Conservation (phyloP, 176 grass and related monocot species). For the Oropetium thomaeum region DNA sequence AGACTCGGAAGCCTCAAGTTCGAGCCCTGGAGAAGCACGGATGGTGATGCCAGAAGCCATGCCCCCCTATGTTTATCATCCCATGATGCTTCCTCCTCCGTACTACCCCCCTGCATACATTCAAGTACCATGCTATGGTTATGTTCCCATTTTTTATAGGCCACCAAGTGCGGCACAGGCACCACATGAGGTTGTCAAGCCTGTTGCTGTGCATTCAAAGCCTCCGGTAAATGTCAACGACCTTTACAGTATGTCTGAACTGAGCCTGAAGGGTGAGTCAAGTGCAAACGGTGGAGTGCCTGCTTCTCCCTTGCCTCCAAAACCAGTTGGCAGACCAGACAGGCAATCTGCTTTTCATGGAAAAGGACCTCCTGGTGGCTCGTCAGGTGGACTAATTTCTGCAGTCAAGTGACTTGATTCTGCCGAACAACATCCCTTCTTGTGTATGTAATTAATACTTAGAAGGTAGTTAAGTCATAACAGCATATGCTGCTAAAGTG, state of each 20-base stretch:
- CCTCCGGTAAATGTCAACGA: constrained; percentile 41
- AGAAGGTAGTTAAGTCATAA: constrained; percentile 36
- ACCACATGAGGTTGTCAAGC: constrained; percentile 49
- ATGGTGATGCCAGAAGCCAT: constrained; percentile 32
- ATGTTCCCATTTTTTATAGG: constrained; percentile 35
- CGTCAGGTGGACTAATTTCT: constrained; percentile 33
- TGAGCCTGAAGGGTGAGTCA: constrained; percentile 44
- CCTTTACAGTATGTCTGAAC: constrained; percentile 50
- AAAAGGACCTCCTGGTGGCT: constrained; percentile 22
- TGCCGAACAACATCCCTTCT: background rate
- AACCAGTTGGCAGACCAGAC: constrained; percentile 30
- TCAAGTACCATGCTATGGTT: constrained; percentile 36
- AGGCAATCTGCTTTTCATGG: constrained; percentile 72
- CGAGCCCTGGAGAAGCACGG: constrained; percentile 24
- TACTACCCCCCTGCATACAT: constrained; percentile 30
- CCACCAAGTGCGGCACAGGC: constrained; percentile 32
- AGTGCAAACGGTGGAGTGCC: background rate
- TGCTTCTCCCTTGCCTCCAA: constrained; percentile 26
- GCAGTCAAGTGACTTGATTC: constrained; percentile 38
- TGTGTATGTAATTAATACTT: constrained; percentile 40
- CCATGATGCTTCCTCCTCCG: constrained; percentile 42
- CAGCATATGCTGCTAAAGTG: constrained; percentile 23
- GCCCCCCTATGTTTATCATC: constrained; percentile 47
- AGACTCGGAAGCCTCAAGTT: constrained; percentile 6
- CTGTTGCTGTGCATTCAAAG: constrained; percentile 46